phyloP scores from a whole-genome alignment of 1,284 basidiomycete species.

The Marasmius tenuissimus region DNA sequence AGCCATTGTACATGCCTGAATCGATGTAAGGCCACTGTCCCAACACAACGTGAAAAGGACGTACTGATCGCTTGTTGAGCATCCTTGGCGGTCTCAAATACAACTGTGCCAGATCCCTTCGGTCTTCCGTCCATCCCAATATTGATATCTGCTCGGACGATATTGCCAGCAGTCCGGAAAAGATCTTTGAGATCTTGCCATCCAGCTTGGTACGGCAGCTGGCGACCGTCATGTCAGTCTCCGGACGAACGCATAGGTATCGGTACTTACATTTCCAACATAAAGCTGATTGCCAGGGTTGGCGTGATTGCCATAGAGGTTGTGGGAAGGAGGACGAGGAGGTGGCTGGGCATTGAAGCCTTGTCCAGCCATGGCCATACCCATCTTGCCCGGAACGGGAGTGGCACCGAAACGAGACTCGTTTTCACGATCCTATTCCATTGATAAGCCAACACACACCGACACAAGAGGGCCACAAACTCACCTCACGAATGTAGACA shows the following conservation, averaged over 20 bases:
- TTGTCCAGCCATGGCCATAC: constrained; percentile 85
- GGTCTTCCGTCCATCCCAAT: constrained; percentile 89
- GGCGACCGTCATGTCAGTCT: constrained; percentile 41
- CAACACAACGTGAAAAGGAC: constrained; percentile 26
- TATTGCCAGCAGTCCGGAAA: constrained; percentile 70
- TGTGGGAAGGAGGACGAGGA: constrained; percentile 72
- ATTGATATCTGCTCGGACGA: constrained; percentile 93
- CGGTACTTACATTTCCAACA: constrained; percentile 77
- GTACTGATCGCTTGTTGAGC: constrained; percentile 88
- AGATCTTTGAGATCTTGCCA: constrained; percentile 4
- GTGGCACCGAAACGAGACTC: constrained; percentile 93
- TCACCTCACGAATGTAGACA: constrained; percentile 94
- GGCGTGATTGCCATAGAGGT: constrained; percentile 56
- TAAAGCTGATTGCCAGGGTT: constrained; percentile 90
- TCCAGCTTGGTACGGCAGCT: constrained; percentile 66
- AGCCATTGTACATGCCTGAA: constrained; percentile 89
- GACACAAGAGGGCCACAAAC: constrained; percentile 15
- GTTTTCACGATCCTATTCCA: constrained; percentile 86
- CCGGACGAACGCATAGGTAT: constrained; percentile 11
- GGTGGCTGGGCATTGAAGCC: constrained; percentile 74
- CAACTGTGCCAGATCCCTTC: constrained; percentile 94
- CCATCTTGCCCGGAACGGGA: constrained; percentile 91
- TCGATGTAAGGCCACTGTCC: constrained; percentile 1
- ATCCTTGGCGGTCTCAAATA: constrained; percentile 90
- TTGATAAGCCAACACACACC: neutral